Percentiles rank a stretch among this genome's conserved stretches.
phyloP scores from a whole-genome alignment of 176 grass and related monocot species.

The Bothriochloa decipiens region DNA sequence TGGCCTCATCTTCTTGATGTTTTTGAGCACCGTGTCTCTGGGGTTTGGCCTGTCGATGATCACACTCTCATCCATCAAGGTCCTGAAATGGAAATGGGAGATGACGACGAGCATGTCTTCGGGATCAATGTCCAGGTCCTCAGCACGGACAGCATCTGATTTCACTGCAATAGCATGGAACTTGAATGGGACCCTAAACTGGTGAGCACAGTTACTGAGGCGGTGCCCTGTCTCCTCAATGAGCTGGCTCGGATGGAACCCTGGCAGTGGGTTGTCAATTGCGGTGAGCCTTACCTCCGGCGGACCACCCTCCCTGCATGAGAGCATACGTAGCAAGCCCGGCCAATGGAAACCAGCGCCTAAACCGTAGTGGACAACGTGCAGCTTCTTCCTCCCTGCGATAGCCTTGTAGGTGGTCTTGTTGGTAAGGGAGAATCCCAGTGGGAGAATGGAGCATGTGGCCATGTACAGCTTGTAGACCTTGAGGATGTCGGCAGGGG shows the following conservation, averaged over 20 bases:
- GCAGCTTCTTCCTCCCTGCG: background rate
- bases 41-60: slow-evolving; percentile 30
- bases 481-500: background rate
- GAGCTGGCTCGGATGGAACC: background rate
- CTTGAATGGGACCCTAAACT: background rate
- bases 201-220: background rate
- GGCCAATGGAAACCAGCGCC: background rate
- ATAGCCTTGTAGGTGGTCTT: background rate
- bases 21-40: slow-evolving; percentile 42
- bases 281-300: background rate
- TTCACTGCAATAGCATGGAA: background rate
- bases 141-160: background rate
- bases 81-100: slow-evolving; percentile 13
- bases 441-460: background rate
- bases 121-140: slow-evolving; percentile 34
- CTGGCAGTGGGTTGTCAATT: background rate
- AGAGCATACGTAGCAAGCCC: background rate
- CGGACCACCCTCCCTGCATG: background rate
- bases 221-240: slow-evolving; percentile 1
- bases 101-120: slow-evolving; percentile 48
- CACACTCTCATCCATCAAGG: slow-evolving; percentile 37
- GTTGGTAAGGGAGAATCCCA: background rate
- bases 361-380: background rate
- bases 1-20: slow-evolving; percentile 43
- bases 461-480: background rate